A percentile compares a stretch with the other conserved stretches of the same genome.
phyloP scores from a whole-genome alignment of 139 green algal species.

The Mesostigma viride region DNA sequence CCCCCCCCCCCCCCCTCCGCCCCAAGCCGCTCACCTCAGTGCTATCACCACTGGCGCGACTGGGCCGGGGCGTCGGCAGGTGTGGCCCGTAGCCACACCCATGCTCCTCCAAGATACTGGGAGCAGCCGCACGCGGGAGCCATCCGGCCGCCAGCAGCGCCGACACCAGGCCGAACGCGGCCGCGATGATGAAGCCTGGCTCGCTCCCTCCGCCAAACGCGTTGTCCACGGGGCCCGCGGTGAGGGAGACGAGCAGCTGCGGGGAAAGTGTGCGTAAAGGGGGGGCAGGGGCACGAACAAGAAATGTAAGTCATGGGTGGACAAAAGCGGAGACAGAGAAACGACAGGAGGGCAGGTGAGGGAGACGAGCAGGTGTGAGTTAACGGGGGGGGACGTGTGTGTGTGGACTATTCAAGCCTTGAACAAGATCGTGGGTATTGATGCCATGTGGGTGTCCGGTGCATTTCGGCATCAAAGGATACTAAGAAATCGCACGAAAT shows the following conservation, averaged over 20 bases:
- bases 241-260: conserved; percentile 24
- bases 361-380: neutral
- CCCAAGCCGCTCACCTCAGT: no score
- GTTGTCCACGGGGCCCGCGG: conserved; percentile 14
- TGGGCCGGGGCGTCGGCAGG: no score
- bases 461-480: neutral
- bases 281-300: neutral
- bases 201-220: conserved; percentile 33
- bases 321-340: neutral
- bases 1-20: no score
- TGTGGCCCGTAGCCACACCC: no score
- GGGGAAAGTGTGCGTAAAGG: neutral
- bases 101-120: no score
- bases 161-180: no score
- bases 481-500: neutral
- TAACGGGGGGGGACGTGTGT: neutral
- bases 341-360: neutral
- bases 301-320: neutral
- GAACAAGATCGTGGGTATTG: neutral
- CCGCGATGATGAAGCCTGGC: conserved; percentile 22
- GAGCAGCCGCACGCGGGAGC: no score
- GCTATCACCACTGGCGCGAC: no score
- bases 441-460: neutral
- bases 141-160: no score
- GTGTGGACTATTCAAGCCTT: neutral